Evolutionary conservation across 1,139 yeast genomes (phyloP), one percentile per base, ranked within the genome.

Genomic region (Entelexis paramagnoliae): DNA sequence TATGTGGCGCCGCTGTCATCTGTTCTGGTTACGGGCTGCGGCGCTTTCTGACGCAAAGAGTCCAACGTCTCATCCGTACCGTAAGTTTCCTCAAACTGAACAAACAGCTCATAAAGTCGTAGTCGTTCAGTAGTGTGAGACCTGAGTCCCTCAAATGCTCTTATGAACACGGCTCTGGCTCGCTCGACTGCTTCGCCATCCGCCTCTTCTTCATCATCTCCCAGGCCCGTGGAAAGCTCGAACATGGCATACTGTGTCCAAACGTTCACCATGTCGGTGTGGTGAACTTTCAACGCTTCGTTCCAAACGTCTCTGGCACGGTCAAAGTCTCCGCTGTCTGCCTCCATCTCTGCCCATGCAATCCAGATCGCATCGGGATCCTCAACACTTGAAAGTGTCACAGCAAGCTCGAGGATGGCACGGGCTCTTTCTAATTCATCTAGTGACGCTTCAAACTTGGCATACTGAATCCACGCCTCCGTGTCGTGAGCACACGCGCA

Each of bases 171-270:
- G 0, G 59, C 60, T 45, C 95, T 70, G 0, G 85, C 75, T 4
- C 74, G 72, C 13, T 65, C 71, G 49, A 76, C 67, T 33, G 73
- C 73, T 48, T 78, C 74, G 52, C 74, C 81, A 29, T 76, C 71
- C 26, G 68, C 70, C n/a, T 71, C 20, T 68, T 13, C 33, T 2
- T 35, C 73, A 50, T 59, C 59, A 50, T 62, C 56, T 49, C 59
- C 66, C 2, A 57, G 56, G 2, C 56, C 53, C 1, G 75, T 49
- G 1, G 81, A 72, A 1, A 84, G 70, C 63, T 87, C 95, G 63
- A 83, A 83, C 57, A 80, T 67, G 2, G 95, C 94, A 61, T 71
- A 74, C 17, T 80, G 72, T 9, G 84, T 74, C 91, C 94, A 85
- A 1, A 73, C 66, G 45, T 46, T 39, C 8, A 51, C 47, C 22